Conservation (phyloP, 768 basidiomycete genomes). For the Leccinum broughii region DNA sequence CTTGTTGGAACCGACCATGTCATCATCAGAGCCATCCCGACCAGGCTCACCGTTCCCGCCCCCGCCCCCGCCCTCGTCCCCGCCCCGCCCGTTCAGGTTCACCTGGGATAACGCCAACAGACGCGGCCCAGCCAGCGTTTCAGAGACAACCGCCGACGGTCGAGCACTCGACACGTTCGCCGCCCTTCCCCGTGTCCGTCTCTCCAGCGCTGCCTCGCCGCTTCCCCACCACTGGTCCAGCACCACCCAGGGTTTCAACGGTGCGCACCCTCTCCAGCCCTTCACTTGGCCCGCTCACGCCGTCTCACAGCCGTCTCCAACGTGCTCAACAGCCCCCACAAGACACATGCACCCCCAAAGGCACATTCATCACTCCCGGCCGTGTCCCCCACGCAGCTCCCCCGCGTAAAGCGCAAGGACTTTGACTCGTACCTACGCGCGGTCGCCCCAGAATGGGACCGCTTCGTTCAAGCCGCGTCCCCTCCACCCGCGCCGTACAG, state of each 20-base stretch:
- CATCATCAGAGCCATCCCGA: slow-evolving; percentile 3
- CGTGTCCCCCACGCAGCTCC: slow-evolving; percentile 70
- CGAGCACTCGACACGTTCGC: slow-evolving; percentile 57
- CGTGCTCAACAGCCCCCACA: slow-evolving; percentile 88
- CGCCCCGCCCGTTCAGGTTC: slow-evolving; percentile 64
- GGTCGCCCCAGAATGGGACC: slow-evolving; percentile 75
- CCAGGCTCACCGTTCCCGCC: slow-evolving; percentile 14
- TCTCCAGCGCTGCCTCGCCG: no score
- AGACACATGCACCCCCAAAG: slow-evolving; percentile 82
- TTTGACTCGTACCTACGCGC: slow-evolving; percentile 81
- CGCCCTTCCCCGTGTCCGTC: slow-evolving; percentile 7
- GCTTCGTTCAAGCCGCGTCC: slow-evolving; percentile 52
- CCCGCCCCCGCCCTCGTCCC: slow-evolving; percentile 40
- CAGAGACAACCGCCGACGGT: slow-evolving; percentile 72
- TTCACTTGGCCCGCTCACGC: no score
- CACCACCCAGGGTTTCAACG: no score
- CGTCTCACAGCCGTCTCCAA: slow-evolving; percentile 80
- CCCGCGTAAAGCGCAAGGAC: slow-evolving; percentile 78
- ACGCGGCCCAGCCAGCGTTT: slow-evolving; percentile 70
- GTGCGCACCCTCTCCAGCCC: no score
- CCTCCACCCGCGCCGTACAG: slow-evolving; percentile 35
- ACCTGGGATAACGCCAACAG: slow-evolving; percentile 67
- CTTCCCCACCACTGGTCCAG: no score
- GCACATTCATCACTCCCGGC: slow-evolving; percentile 78
- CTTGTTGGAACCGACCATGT: neutral